These are phyloP conservation scores for Ilyonectria destructans DNA, from an alignment of 2,329 filamentous ascomycete species.

Conservation along the genomic window DNA sequence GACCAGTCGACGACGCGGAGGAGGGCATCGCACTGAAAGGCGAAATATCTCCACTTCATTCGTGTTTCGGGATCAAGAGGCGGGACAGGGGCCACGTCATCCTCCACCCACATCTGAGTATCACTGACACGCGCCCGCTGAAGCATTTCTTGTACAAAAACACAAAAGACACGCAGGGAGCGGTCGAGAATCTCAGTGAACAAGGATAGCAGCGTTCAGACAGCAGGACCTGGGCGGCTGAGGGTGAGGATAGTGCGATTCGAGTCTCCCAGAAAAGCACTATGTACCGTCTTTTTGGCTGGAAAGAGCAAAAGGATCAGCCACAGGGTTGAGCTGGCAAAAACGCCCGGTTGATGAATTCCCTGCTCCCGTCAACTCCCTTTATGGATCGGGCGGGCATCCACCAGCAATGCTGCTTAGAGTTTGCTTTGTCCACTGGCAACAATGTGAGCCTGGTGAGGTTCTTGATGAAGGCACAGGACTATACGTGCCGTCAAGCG, in stretches of 20 bases:
- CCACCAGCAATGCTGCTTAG: too few species aligned
- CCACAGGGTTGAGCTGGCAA: too few species aligned
- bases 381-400: too few species aligned
- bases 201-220: not conserved
- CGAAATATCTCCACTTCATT: conserved; percentile 7
- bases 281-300: not conserved
- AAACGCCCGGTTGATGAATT: too few species aligned
- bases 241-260: not conserved
- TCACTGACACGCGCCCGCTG: not conserved
- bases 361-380: too few species aligned
- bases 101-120: too few species aligned
- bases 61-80: not conserved
- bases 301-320: not conserved
- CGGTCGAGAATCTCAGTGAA: not conserved
- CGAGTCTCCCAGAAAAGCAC: not conserved
- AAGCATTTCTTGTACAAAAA: not conserved
- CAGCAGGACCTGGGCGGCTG: not conserved
- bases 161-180: not conserved
- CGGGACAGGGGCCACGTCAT: too few species aligned
- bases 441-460: too few species aligned
- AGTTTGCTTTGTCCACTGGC: too few species aligned
- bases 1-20: conserved; percentile 1
- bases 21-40: conserved; percentile 2
- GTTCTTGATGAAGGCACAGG: too few species aligned
- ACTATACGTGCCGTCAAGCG: too few species aligned